Conservation (phyloP, 352 stramenopile genomes). For the Globisporangium radiosum region DNA sequence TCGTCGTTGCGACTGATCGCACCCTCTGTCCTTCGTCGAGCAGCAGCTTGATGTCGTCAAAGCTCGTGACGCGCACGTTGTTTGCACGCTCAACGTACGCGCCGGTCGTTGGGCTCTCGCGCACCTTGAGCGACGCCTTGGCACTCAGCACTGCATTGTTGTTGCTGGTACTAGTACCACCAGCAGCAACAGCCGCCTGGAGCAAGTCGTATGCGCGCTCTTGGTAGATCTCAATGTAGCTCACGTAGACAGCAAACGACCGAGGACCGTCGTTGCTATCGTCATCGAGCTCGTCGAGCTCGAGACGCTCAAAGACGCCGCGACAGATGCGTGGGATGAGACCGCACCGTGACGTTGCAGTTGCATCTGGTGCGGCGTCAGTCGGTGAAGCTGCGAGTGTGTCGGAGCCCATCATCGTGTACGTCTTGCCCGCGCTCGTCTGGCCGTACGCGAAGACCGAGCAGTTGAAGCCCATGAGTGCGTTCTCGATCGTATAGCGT, state of each 20-base stretch:
- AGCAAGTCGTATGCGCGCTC: slow-evolving; percentile 73
- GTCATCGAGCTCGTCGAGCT: slow-evolving; percentile 11
- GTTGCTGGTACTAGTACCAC: not conserved
- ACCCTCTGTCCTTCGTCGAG: slow-evolving; percentile 57
- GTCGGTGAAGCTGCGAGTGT: not conserved
- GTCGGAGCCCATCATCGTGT: slow-evolving; percentile 52
- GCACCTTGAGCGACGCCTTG: slow-evolving; percentile 61
- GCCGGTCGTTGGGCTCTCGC: slow-evolving; percentile 65
- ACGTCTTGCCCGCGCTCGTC: slow-evolving; percentile 67
- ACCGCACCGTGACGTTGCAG: slow-evolving; percentile 18
- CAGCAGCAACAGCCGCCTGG: slow-evolving; percentile 4
- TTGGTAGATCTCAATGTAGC: slow-evolving; percentile 81
- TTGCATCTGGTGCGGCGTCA: not conserved
- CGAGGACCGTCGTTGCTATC: not conserved
- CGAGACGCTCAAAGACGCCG: slow-evolving; percentile 48
- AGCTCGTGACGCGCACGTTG: slow-evolving; percentile 36
- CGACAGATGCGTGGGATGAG: slow-evolving; percentile 60
- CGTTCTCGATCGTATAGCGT: slow-evolving; percentile 40
- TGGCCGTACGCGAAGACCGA: slow-evolving; percentile 76
- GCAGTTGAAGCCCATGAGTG: slow-evolving; percentile 63
- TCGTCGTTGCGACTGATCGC: slow-evolving; percentile 43
- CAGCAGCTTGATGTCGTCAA: slow-evolving; percentile 43
- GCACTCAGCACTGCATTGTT: slow-evolving; percentile 3
- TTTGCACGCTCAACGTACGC: slow-evolving; percentile 58
- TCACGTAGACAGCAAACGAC: slow-evolving; percentile 40